A percentile compares a stretch with the other conserved stretches of the same genome.
These are phyloP conservation scores for Penicillium sp. DNA, from an alignment of 2,329 filamentous ascomycete species.

Conservation along the genomic window DNA sequence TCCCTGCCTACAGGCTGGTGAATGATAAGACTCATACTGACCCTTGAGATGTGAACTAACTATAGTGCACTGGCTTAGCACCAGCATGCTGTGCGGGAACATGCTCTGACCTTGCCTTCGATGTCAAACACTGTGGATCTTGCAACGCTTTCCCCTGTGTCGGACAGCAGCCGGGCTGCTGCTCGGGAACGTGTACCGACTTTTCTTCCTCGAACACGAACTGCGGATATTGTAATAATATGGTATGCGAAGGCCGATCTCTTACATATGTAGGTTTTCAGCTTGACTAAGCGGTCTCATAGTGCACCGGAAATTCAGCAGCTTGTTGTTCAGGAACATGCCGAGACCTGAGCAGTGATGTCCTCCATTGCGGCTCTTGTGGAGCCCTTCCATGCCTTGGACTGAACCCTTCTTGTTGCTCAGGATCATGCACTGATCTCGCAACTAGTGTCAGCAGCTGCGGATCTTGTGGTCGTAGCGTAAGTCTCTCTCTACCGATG, in stretches of 20 bases:
- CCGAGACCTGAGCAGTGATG: constrained; percentile 7
- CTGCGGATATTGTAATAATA: constrained; percentile 14
- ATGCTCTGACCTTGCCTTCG: constrained; percentile 8
- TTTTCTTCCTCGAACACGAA: constrained; percentile 4
- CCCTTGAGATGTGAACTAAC: not conserved
- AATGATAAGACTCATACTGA: not conserved
- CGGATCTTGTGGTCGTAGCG: constrained; percentile 3
- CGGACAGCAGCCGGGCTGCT: constrained; percentile 13
- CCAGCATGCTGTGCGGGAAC: constrained; percentile 16
- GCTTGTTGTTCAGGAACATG: constrained; percentile 18
- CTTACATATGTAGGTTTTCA: not conserved
- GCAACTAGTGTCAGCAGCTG: not conserved
- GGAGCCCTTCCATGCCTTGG: constrained; percentile 11
- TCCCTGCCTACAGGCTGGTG: not conserved
- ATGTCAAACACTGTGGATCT: constrained; percentile 10
- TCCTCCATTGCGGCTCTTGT: constrained; percentile 14
- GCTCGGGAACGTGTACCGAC: constrained; percentile 14
- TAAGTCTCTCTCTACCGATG: not conserved
- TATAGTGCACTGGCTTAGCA: constrained; percentile 10
- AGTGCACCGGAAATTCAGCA: constrained; percentile 14
- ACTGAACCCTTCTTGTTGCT: constrained; percentile 2
- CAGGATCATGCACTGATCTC: constrained; percentile 1
- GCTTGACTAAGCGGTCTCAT: not conserved
- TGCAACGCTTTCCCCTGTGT: constrained; percentile 7
- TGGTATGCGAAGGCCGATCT: not conserved